A percentile compares a stretch with the other conserved stretches of the same genome.
Evolutionary conservation across 345 rosid genomes (phyloP).

Genomic region (Arabidopsis suecica): DNA sequence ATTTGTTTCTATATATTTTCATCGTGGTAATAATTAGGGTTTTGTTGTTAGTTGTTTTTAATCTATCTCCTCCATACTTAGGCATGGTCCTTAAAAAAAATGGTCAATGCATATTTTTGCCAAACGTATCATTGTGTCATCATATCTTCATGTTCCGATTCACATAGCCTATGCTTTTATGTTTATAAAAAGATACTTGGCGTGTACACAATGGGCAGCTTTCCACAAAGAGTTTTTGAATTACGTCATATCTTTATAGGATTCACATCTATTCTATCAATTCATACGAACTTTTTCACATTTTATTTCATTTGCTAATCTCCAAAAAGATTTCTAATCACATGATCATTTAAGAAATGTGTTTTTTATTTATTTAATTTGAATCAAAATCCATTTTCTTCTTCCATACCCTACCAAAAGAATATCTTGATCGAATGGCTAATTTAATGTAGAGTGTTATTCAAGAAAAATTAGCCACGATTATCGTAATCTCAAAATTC

Average conservation of each 20-base stretch:
- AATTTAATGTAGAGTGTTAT: slow-evolving; percentile 37
- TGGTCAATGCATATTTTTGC: not conserved
- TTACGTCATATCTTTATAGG: slow-evolving; percentile 11
- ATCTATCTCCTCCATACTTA: slow-evolving; percentile 6
- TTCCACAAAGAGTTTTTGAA: slow-evolving; percentile 16
- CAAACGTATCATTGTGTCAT: slow-evolving; percentile 31
- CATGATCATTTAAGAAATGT: slow-evolving; percentile 1
- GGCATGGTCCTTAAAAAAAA: slow-evolving; percentile 8
- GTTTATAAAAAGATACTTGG: slow-evolving; percentile 29
- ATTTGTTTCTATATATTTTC: not conserved
- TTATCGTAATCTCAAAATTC: slow-evolving; percentile 30
- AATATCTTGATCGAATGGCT: slow-evolving; percentile 26
- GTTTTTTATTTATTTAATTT: not conserved
- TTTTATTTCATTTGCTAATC: slow-evolving; percentile 4
- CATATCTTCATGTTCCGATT: slow-evolving; percentile 23
- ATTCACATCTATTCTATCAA: slow-evolving; percentile 26
- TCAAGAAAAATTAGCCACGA: slow-evolving; percentile 35
- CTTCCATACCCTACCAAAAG: slow-evolving; percentile 41
- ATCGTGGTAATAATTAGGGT: not conserved
- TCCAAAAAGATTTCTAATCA: slow-evolving; percentile 32
- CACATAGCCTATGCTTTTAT: slow-evolving; percentile 32
- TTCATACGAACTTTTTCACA: not conserved
- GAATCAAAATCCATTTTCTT: slow-evolving; percentile 27
- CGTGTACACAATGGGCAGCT: slow-evolving; percentile 37
- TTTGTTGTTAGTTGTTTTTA: not conserved